Base-by-base conservation (phyloP, 257 asterid genomes). In the Solanum appendiculatum region DNA sequence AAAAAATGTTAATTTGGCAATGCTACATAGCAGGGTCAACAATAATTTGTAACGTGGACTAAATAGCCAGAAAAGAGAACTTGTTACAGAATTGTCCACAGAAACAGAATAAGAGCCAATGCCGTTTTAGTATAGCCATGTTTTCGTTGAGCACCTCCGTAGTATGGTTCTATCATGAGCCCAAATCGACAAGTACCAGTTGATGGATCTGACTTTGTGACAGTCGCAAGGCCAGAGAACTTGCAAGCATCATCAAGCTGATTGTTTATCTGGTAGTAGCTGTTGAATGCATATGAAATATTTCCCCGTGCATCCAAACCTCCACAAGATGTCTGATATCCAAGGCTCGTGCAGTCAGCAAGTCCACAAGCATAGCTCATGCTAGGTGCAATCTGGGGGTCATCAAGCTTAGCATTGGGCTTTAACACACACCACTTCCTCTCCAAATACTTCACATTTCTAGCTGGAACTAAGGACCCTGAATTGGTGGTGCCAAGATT, bases 401-500 rank as follows among this genome's bases (percentile, higher is more conserved):
- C 85, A 81, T 81, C 85, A 51, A 81, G 20, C 44, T 81, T 81
- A 48, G 85, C 85, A 31, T 48, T 48, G 29, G 85, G 85, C 63
- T 81, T 81, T 18, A 81, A 29, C 85, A 81, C 85, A 31, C 85
- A 81, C 85, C 85, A 81, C 29, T 81, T 81, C 85, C 85, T 48
- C 44, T 81, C 85, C 85, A 81, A 34, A 81, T 81, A 81, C 44
- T 48, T 81, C 5, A 81, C 85, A 81, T 81, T 81, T 48, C 64
- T 48, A 31, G 85, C 85, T 81, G 39, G 85, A 81, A 90, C 84
- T 3, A 93, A 87, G 23, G 90, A 11, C 9, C 89, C 89, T 0
- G 92, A 89, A 85, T 42, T 92, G 9, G 91, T 88, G 12, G 94
- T 91, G 39, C 96, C 96, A 0, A 93, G 92, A 88, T 91, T 92